Conservation (phyloP, 768 basidiomycete genomes). For the Filobasidium floriforme region DNA sequence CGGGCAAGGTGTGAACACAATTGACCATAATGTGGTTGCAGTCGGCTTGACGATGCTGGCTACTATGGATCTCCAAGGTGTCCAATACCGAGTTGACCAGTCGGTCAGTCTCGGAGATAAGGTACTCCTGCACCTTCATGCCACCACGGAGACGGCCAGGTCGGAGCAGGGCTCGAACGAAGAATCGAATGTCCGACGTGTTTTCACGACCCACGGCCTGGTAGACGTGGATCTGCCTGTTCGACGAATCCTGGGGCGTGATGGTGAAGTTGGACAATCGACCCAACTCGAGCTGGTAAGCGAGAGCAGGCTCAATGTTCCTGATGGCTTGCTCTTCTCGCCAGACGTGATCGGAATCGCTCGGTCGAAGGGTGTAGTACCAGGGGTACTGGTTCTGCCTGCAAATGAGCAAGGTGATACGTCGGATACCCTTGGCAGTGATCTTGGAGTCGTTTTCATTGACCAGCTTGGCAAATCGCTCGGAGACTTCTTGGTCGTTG, state of each 20-base stretch:
- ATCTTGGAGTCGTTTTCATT: constrained; percentile 62
- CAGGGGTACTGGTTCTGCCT: constrained; percentile 83
- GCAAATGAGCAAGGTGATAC: constrained; percentile 85
- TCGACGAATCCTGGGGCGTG: constrained; percentile 90
- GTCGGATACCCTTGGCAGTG: constrained; percentile 71
- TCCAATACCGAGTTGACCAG: constrained; percentile 89
- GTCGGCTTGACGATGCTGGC: constrained; percentile 82
- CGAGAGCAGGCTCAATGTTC: constrained; percentile 95
- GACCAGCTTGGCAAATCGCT: constrained; percentile 60
- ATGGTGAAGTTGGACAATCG: constrained; percentile 95
- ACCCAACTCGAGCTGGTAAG: constrained; percentile 93
- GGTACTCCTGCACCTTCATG: constrained; percentile 94
- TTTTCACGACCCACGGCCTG: constrained; percentile 92
- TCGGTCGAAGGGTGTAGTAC: constrained; percentile 82
- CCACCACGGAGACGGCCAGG: constrained; percentile 85
- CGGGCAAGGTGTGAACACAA: constrained; percentile 92
- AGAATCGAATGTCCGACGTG: constrained; percentile 95
- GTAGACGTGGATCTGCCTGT: constrained; percentile 96
- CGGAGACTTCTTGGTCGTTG: constrained; percentile 68
- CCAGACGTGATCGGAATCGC: constrained; percentile 59
- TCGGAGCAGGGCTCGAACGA: constrained; percentile 89
- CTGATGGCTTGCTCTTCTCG: constrained; percentile 91
- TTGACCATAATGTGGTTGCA: constrained; percentile 99
- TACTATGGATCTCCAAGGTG: constrained; percentile 85
- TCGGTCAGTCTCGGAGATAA: constrained; percentile 96